These are phyloP conservation scores for Carex kokanica DNA, from an alignment of 176 grass and related monocot genomes.

Conservation along the genomic window DNA sequence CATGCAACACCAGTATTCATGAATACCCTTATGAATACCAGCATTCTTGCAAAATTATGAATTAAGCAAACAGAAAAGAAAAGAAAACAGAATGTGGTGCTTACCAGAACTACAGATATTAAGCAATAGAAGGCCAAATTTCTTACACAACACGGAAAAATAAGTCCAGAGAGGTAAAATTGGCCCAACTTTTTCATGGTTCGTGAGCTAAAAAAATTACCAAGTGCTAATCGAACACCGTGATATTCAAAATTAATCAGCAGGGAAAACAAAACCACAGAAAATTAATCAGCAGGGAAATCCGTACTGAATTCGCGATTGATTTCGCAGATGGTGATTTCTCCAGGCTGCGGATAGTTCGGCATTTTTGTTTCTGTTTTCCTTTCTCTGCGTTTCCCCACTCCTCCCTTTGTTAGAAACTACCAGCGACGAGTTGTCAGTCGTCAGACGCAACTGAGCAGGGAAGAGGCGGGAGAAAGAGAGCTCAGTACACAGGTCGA, in stretches of 20 bases:
- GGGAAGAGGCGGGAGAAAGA: not conserved
- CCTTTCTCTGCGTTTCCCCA: not conserved
- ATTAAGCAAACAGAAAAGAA: not conserved
- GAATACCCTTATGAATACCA: no score
- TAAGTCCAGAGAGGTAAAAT: not conserved
- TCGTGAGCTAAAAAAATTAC: not conserved
- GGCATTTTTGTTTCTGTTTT: constrained; percentile 34
- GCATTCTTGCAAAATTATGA: not conserved
- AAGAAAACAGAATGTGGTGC: not conserved
- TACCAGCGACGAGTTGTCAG: not conserved
- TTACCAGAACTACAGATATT: not conserved
- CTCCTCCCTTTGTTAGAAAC: not conserved
- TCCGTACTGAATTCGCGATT: constrained; percentile 74
- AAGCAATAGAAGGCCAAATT: not conserved
- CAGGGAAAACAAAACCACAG: not conserved
- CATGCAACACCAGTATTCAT: not conserved
- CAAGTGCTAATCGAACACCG: not conserved
- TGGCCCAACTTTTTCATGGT: not conserved
- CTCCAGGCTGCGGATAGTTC: constrained; percentile 70
- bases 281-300: not conserved
- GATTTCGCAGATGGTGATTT: constrained; percentile 88
- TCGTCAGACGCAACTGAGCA: not conserved
- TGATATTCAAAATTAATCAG: not conserved
- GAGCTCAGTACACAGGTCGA: not conserved
- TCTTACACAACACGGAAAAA: not conserved